Evolutionary conservation across 2,329 filamentous ascomycete species (phyloP), one percentile per base, ranked within the genome.

Genomic region (Aspergillus ochraceoroseus): DNA sequence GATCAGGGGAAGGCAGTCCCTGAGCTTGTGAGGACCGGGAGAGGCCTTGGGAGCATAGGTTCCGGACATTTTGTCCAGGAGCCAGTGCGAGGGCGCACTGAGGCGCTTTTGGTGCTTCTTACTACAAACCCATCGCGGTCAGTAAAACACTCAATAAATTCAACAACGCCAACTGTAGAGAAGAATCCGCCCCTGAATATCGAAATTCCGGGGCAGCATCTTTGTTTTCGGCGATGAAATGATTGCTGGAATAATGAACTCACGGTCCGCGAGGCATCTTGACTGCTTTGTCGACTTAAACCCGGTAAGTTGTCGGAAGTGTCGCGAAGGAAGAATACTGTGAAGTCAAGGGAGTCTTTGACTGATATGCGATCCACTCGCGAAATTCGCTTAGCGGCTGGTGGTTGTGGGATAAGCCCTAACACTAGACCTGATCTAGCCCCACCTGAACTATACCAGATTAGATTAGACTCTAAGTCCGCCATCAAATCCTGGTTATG

Each of bases 41-140:
- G 79, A 82, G 56, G 79, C 75, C 70, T 79, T 78, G 62, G 78
- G 78, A 53, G 79, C 79, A 68, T 82, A 90, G 74, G 80, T 77
- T 70, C 92, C 92, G 73, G 88, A 95, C 70, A 98, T 82, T 77
- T 98, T 98, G 87, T 98, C 92, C 73, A 98, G 80, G 71, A 98
- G 87, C 92, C 92, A 98, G 85, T 96, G 92, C 72, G 86, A 94
- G 70, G 92, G 92, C 71, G 92, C 92, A 76, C 86, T 92, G 71
- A 96, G 82, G 80, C 92, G 89, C 89, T 98, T 96, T 77, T 96
- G 90, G 78, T 98, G 92, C 85, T 95, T 95, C 82, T 92, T 94
- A 75, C 85, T 89, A 67, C 66, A 56, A 11, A 52, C 52, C 51
- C 58, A 58, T 58, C 40, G 47, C 38, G 52, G 54, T 57, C 49